Percentiles rank a stretch among this genome's conserved stretches.
These are phyloP conservation scores for Omphalotus guepiniiformis DNA, from an alignment of 768 basidiomycete genomes.

Conservation along the genomic window DNA sequence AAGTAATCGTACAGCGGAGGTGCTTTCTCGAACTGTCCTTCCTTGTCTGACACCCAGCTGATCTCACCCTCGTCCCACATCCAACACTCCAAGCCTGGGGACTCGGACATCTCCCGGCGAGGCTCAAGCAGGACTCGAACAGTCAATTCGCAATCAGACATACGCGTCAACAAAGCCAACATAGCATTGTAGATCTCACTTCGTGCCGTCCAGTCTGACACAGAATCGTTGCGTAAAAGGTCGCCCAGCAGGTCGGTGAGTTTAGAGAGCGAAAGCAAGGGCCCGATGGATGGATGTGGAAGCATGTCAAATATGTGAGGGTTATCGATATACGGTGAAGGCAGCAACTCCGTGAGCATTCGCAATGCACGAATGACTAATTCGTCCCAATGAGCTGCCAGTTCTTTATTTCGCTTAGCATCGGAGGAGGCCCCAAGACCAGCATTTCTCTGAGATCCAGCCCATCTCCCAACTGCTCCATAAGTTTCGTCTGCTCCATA, in stretches of 20 bases:
- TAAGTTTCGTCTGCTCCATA: constrained; percentile 29
- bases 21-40: constrained; percentile 27
- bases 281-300: constrained; percentile 41
- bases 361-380: constrained; percentile 33
- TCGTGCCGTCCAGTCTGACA: constrained; percentile 48
- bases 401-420: constrained; percentile 8
- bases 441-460: neutral
- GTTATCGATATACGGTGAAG: constrained; percentile 39
- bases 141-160: constrained; percentile 50
- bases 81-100: constrained; percentile 42
- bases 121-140: constrained; percentile 38
- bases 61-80: constrained; percentile 44
- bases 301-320: constrained; percentile 45
- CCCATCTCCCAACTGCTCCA: neutral
- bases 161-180: constrained; percentile 40
- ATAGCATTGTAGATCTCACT: constrained; percentile 44
- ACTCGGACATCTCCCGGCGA: constrained; percentile 33
- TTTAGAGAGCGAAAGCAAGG: constrained; percentile 40
- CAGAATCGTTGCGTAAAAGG: constrained; percentile 53
- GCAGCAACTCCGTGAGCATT: constrained; percentile 37
- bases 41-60: constrained; percentile 30
- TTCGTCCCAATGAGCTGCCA: constrained; percentile 35
- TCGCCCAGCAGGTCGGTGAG: constrained; percentile 40
- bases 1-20: constrained; percentile 47
- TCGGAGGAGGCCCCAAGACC: neutral